Conservation (phyloP, 129 eudicot genomes). For the Arctium lappa region DNA sequence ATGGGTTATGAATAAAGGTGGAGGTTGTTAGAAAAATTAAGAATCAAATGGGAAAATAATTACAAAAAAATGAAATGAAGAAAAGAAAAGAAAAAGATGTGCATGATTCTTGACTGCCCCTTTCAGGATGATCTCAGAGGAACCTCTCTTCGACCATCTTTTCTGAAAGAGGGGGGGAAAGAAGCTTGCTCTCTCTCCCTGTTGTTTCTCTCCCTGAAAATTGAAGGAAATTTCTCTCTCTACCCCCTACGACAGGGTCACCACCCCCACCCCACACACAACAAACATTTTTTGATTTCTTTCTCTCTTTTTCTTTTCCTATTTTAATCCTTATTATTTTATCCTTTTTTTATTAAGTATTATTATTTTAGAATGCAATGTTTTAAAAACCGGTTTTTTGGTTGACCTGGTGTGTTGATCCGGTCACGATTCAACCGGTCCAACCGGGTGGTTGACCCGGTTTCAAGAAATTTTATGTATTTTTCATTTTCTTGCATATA, state of each 20-base stretch:
- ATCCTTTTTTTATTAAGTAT: neutral
- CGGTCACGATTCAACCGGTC: too few relatives aligned
- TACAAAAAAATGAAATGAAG: neutral
- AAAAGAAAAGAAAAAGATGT: neutral
- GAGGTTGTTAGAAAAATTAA: neutral
- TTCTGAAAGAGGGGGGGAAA: conserved; percentile 51
- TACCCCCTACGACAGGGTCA: conserved; percentile 4
- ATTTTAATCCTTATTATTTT: neutral
- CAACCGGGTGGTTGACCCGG: too few relatives aligned
- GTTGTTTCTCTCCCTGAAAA: conserved; percentile 27
- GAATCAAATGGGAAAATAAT: neutral
- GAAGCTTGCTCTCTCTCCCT: conserved; percentile 19
- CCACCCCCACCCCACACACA: conserved; percentile 20
- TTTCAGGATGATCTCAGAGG: conserved; percentile 70
- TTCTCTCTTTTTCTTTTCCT: neutral
- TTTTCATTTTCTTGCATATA: too few relatives aligned
- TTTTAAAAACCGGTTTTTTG: too few relatives aligned
- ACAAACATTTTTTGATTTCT: neutral
- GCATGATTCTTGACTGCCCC: conserved; percentile 41
- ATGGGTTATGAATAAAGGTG: neutral
- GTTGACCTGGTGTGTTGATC: too few relatives aligned
- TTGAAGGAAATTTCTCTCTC: conserved; percentile 26
- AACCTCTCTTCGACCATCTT: conserved; percentile 58
- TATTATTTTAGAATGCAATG: neutral
- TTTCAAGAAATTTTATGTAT: too few relatives aligned